Evolutionary conservation across 192 early-diverging fungal genomes (phyloP), one percentile per base, ranked within the genome.

Genomic region (Dissophora globulifera): DNA sequence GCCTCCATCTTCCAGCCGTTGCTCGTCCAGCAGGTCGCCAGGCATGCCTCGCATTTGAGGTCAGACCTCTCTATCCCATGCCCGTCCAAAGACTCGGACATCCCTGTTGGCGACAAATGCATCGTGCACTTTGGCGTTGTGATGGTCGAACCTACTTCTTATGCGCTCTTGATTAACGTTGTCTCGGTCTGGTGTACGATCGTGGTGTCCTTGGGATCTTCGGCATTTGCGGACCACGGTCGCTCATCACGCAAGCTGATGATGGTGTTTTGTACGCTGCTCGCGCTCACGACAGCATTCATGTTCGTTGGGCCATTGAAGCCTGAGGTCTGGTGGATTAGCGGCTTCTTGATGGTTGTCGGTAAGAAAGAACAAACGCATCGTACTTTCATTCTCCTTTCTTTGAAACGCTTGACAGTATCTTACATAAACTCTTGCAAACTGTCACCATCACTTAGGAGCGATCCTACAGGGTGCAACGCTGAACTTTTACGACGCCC

Each of bases 151-250:
- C 68, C 68, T 9, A 71, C 68, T 3, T 71, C 68, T 0, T 71
- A 69, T 19, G 53, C 70, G 11, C 51, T 82, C 25, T 42, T 71
- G 3, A 42, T 71, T 25, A 71, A 71, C 26, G 59, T 71, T 2
- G 68, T 62, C 27, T 26, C 68, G 3, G 59, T 71, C n/a, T 71
- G 59, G 68, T 71, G 78, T 26, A 78, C 78, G n/a, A 75, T 76
- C 11, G 49, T 79, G 38, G 54, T 76, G 9, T 76, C 68, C 8
- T 45, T 79, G 11, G 70, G 78, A 15, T 54, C 78, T 0, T 74
- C 78, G 2, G 62, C 81, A 1, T 71, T 82, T 27, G 81, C 81
- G 11, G 81, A 82, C 71, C 70, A 80, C 45, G 70, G 78, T 13
- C 67, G 61, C 9, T 50, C 50, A 4, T 69, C 64, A 12, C 40